A percentile compares a stretch with the other conserved stretches of the same genome.
phyloP scores from a whole-genome alignment of 2,329 filamentous ascomycete species.

The Pseudocercospora pini-densiflorae region DNA sequence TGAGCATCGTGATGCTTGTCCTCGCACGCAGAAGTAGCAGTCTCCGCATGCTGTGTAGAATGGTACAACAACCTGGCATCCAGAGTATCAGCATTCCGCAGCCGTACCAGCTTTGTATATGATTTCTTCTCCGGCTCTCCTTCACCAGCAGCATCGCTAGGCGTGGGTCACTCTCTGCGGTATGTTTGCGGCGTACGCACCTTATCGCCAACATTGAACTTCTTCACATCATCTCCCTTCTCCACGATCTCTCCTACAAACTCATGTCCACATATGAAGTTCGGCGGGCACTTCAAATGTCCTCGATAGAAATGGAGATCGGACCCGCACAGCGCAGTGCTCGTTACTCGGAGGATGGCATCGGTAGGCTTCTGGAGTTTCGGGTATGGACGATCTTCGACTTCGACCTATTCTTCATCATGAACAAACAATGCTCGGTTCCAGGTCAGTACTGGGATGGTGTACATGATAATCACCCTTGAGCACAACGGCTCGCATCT shows the following conservation, averaged over 20 bases:
- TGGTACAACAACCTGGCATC: constrained; percentile 70
- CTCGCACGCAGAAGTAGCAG: constrained; percentile 84
- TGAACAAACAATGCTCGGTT: neutral
- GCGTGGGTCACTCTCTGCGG: too few relatives aligned
- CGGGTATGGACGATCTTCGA: constrained; percentile 81
- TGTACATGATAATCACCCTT: constrained; percentile 70
- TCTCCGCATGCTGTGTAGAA: constrained; percentile 79
- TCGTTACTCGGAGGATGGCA: constrained; percentile 80
- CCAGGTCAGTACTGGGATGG: neutral
- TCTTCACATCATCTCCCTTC: constrained; percentile 69
- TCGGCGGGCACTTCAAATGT: constrained; percentile 70
- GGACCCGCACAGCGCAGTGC: constrained; percentile 85
- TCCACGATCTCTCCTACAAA: constrained; percentile 78
- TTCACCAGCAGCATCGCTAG: too few relatives aligned
- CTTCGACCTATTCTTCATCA: constrained; percentile 53
- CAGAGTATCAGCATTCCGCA: neutral
- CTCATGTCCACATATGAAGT: constrained; percentile 75
- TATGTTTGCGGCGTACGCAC: too few relatives aligned
- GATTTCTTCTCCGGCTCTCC: too few relatives aligned
- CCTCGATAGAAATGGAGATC: constrained; percentile 88
- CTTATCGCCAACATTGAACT: constrained; percentile 71
- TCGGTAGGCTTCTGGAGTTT: constrained; percentile 72
- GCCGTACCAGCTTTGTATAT: neutral
- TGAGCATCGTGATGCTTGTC: constrained; percentile 76
- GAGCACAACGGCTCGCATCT: constrained; percentile 90